Evolutionary conservation across 176 grass and related monocot species (phyloP).

Genomic region (Hsuehochloa calcarea): DNA sequence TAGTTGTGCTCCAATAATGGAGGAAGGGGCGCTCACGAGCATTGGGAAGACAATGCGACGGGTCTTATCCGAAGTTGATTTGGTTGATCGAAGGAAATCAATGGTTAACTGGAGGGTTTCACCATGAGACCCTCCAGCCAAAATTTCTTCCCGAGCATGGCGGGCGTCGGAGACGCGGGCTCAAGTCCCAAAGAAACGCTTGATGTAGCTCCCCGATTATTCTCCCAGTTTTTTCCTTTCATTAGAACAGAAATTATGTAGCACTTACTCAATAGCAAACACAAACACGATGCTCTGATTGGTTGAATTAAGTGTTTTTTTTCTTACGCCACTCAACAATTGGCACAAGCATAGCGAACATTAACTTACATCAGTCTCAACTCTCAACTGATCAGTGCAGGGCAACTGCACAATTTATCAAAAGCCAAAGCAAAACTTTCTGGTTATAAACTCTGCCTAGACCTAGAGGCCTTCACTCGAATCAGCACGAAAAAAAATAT

Average conservation of each 20-base stretch:
- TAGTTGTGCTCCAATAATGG: background rate
- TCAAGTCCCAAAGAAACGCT: too few relatives aligned
- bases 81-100: too few relatives aligned
- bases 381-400: background rate
- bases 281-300: background rate
- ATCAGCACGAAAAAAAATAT: background rate
- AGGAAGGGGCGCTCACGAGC: background rate
- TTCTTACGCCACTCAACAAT: background rate
- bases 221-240: background rate
- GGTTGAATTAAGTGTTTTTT: background rate
- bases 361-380: background rate
- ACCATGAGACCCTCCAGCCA: too few relatives aligned
- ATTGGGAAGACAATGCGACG: too few relatives aligned
- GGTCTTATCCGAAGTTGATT: too few relatives aligned
- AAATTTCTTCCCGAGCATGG: too few relatives aligned
- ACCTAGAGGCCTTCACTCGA: background rate
- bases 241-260: background rate
- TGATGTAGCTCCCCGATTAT: too few relatives aligned
- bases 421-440: slow-evolving; percentile 3
- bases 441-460: slow-evolving; percentile 1
- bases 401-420: background rate
- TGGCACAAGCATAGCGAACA: background rate
- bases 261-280: background rate
- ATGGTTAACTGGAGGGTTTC: too few relatives aligned
- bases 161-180: too few relatives aligned